These are phyloP conservation scores for Tricholoma hemisulphureum DNA, from an alignment of 768 basidiomycete species.

Conservation along the genomic window DNA sequence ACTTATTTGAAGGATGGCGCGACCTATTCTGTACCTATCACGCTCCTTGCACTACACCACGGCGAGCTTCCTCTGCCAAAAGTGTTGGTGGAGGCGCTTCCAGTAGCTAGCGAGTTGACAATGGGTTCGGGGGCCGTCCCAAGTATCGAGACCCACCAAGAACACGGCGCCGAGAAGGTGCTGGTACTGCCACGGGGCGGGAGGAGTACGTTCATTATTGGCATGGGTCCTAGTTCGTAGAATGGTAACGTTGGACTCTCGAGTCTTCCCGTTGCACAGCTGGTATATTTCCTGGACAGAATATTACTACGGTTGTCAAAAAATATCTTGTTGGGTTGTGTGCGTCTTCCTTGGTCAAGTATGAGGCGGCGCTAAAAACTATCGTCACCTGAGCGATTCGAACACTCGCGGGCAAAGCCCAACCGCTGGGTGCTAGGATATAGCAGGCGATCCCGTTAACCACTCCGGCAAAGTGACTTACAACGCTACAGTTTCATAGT, in stretches of 20 bases:
- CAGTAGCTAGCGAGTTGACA: slow-evolving; percentile 47
- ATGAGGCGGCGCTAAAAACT: too few species aligned
- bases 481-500: too few species aligned
- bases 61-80: slow-evolving; percentile 79
- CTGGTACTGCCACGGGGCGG: slow-evolving; percentile 82
- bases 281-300: background rate
- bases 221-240: slow-evolving; percentile 52
- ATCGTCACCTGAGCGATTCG: slow-evolving; percentile 53
- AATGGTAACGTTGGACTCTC: background rate
- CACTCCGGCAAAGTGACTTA: slow-evolving; percentile 91
- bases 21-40: slow-evolving; percentile 60
- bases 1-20: slow-evolving; percentile 51
- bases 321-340: too few species aligned
- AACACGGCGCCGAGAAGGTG: slow-evolving; percentile 79
- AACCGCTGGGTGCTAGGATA: slow-evolving; percentile 37
- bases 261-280: background rate
- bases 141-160: slow-evolving; percentile 76
- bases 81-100: slow-evolving; percentile 61
- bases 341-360: too few species aligned
- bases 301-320: too few species aligned
- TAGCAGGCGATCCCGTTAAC: slow-evolving; percentile 88
- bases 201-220: slow-evolving; percentile 76
- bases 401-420: slow-evolving; percentile 54
- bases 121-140: slow-evolving; percentile 63
- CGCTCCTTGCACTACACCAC: slow-evolving; percentile 84